Evolutionary conservation across 1,284 basidiomycete species (phyloP).

Genomic region (Tremellales sp.): DNA sequence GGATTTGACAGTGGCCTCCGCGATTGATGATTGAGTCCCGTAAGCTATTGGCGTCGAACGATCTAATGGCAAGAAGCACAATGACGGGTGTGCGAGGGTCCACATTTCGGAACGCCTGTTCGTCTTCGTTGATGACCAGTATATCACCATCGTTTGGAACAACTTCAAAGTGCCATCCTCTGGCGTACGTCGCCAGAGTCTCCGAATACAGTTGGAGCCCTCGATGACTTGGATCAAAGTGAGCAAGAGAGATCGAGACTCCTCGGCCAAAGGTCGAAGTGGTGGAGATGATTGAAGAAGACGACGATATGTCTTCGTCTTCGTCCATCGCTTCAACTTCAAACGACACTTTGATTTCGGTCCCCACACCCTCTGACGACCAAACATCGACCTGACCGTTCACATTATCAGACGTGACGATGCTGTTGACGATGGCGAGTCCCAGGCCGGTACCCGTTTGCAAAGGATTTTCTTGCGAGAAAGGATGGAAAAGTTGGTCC

Average conservation of each 20-base stretch:
- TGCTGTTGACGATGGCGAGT: constrained; percentile 91
- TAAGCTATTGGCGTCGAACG: constrained; percentile 53
- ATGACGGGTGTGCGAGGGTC: constrained; percentile 45
- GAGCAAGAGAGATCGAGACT: constrained; percentile 64
- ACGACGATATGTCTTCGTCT: constrained; percentile 27
- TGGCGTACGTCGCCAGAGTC: constrained; percentile 64
- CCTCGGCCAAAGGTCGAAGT: constrained; percentile 50
- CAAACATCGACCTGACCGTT: constrained; percentile 64
- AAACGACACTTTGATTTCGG: constrained; percentile 86
- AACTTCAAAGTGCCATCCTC: constrained; percentile 74
- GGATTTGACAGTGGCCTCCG: constrained; percentile 80
- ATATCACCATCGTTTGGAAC: constrained; percentile 63
- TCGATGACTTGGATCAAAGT: constrained; percentile 64
- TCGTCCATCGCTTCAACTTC: constrained; percentile 60
- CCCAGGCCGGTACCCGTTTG: constrained; percentile 93
- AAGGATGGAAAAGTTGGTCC: constrained; percentile 95
- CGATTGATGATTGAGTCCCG: constrained; percentile 51
- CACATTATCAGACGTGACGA: constrained; percentile 74
- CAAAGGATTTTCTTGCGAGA: constrained; percentile 66
- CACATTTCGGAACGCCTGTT: constrained; percentile 58
- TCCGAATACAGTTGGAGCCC: constrained; percentile 66
- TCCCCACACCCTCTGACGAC: constrained; percentile 75
- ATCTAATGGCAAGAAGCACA: constrained; percentile 65
- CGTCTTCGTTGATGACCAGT: constrained; percentile 77
- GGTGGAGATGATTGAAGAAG: constrained; percentile 12